phyloP scores from a whole-genome alignment of 2,329 filamentous ascomycete genomes.

The Atkinsonella texensis region DNA sequence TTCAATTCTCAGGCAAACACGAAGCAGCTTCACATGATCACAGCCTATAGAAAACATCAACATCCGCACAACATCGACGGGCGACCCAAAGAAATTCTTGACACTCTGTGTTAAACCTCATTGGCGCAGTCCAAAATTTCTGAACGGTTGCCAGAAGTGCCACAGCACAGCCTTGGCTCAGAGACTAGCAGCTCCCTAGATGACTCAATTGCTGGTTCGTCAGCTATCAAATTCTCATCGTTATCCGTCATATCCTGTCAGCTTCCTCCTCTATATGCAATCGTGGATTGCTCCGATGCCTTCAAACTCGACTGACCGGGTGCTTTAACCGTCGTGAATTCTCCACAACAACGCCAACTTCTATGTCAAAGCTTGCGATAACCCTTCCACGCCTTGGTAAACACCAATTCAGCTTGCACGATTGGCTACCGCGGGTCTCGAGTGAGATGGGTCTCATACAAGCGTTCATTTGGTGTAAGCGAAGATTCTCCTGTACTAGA shows the following conservation, averaged over 20 bases:
- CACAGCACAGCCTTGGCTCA: too few relatives aligned
- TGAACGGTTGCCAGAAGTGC: background rate
- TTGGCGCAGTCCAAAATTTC: background rate
- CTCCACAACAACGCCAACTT: too few relatives aligned
- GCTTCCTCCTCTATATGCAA: too few relatives aligned
- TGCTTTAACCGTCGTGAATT: too few relatives aligned
- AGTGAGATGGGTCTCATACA: background rate
- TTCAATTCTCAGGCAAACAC: background rate
- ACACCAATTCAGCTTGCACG: too few relatives aligned
- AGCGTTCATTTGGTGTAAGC: background rate
- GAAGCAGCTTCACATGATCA: background rate
- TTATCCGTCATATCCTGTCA: background rate
- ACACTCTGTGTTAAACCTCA: background rate
- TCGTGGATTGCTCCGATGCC: too few relatives aligned
- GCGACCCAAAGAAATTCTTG: background rate
- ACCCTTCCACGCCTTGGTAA: too few relatives aligned
- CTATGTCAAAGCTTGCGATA: too few relatives aligned
- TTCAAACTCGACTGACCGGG: too few relatives aligned
- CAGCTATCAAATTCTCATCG: background rate
- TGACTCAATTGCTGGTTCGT: background rate
- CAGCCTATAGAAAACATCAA: background rate
- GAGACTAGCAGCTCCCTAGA: background rate
- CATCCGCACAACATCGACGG: background rate
- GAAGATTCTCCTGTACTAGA: background rate
- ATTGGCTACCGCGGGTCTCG: too few relatives aligned